phyloP scores from a whole-genome alignment of 768 basidiomycete species.

The Hericium alpestre region DNA sequence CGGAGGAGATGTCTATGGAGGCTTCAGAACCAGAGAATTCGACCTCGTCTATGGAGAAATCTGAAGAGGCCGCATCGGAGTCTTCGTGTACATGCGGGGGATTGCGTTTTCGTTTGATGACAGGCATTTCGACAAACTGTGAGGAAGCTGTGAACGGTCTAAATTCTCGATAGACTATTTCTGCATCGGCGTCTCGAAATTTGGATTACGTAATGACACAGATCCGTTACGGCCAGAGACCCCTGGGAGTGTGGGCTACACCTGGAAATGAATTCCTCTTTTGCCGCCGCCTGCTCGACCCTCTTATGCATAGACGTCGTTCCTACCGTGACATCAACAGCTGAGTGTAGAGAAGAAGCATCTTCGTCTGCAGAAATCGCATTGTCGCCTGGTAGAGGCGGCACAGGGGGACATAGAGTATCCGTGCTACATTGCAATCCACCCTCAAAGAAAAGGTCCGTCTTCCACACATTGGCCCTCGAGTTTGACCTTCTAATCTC shows the following conservation, averaged over 20 bases:
- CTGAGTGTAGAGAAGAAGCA: too few species aligned
- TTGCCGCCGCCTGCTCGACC: too few species aligned
- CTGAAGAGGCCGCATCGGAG: not conserved
- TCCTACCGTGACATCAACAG: too few species aligned
- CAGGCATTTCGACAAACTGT: not conserved
- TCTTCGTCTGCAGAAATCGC: too few species aligned
- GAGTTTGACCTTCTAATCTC: too few species aligned
- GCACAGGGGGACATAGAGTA: too few species aligned
- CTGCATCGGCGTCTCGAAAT: not conserved
- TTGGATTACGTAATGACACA: not conserved
- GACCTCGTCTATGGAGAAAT: constrained; percentile 1
- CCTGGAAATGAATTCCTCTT: too few species aligned
- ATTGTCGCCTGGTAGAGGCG: too few species aligned
- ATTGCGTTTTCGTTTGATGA: not conserved
- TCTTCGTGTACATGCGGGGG: not conserved
- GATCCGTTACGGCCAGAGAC: not conserved
- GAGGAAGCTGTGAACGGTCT: not conserved
- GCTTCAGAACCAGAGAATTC: constrained; percentile 18
- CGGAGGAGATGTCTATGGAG: constrained; percentile 55
- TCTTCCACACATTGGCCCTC: too few species aligned
- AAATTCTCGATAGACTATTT: not conserved
- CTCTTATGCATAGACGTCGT: too few species aligned
- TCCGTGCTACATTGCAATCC: too few species aligned
- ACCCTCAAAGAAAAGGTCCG: too few species aligned
- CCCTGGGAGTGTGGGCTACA: not conserved